phyloP scores from a whole-genome alignment of 148 eudicot species.

The Silene uniflora region DNA sequence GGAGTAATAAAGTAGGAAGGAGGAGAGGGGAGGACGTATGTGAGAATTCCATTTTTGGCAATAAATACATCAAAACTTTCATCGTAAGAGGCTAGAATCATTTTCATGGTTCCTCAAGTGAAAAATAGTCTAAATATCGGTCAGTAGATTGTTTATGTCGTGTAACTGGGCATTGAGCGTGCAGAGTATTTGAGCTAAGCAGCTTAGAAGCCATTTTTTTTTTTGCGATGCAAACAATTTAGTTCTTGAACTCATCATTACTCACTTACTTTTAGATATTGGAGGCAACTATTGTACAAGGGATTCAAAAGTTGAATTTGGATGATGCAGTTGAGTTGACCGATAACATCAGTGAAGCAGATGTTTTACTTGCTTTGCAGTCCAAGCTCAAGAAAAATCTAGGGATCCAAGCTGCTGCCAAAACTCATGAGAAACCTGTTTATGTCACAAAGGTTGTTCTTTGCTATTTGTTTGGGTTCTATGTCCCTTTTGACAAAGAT shows the following conservation, averaged over 20 bases:
- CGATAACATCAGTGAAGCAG: conserved; percentile 88
- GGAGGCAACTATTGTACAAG: conserved; percentile 73
- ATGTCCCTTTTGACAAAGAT: not conserved
- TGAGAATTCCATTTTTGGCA: not conserved
- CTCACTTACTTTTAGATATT: conserved; percentile 55
- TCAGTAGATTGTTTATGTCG: not conserved
- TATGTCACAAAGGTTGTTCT: conserved; percentile 66
- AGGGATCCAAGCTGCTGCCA: conserved; percentile 79
- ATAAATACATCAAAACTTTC: not conserved
- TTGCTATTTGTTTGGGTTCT: conserved; percentile 4
- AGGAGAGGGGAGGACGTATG: not conserved
- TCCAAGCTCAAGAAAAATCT: conserved; percentile 86
- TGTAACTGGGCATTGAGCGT: not conserved
- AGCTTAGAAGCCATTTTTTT: not conserved
- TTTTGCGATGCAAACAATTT: not conserved
- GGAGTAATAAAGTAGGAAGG: not conserved
- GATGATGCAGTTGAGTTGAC: conserved; percentile 59
- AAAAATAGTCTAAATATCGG: not conserved
- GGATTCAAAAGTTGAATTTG: conserved; percentile 63
- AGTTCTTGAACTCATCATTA: conserved; percentile 24
- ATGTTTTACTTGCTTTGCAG: conserved; percentile 72
- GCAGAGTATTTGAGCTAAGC: conserved; percentile 1
- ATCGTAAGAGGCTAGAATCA: not conserved
- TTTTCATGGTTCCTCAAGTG: not conserved
- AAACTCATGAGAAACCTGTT: conserved; percentile 66